Percentiles rank a stretch among this genome's conserved stretches.
These are phyloP conservation scores for Scopulariopsis brevicaulis DNA, from an alignment of 2,329 filamentous ascomycete species.

Conservation along the genomic window DNA sequence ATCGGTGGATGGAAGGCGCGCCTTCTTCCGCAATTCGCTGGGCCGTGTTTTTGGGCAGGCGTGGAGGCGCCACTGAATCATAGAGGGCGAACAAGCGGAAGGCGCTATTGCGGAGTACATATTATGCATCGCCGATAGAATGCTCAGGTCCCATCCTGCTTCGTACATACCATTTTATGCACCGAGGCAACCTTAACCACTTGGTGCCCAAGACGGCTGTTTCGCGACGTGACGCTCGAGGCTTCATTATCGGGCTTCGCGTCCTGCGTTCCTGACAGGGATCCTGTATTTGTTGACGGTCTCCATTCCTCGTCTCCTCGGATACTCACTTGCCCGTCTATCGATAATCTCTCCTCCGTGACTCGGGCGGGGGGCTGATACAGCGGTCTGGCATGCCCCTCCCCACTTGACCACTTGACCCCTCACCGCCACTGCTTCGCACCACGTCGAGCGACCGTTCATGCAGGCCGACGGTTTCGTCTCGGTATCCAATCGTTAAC, in stretches of 20 bases:
- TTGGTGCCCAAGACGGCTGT: background rate
- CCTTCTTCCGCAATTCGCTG: background rate
- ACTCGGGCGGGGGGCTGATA: background rate
- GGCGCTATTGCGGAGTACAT: background rate
- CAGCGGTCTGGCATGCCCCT: background rate
- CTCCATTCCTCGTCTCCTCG: background rate
- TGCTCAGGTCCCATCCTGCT: background rate
- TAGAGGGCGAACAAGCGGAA: background rate
- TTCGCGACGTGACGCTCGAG: background rate
- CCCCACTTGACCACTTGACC: background rate
- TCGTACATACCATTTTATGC: background rate
- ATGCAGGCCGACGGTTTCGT: background rate
- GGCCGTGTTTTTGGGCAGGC: background rate
- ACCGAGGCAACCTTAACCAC: background rate
- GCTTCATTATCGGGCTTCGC: background rate
- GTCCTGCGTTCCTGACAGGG: background rate
- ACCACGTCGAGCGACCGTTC: constrained; percentile 1
- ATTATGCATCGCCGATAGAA: background rate
- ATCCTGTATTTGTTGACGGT: background rate
- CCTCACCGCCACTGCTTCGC: constrained; percentile 4
- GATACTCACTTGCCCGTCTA: background rate
- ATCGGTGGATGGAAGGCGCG: background rate
- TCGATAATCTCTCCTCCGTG: background rate
- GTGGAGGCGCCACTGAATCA: background rate
- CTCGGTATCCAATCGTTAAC: background rate